Percentiles rank a stretch among this genome's conserved stretches.
These are phyloP conservation scores for Ceriops decandra DNA, from an alignment of 345 rosid genomes.

Conservation along the genomic window DNA sequence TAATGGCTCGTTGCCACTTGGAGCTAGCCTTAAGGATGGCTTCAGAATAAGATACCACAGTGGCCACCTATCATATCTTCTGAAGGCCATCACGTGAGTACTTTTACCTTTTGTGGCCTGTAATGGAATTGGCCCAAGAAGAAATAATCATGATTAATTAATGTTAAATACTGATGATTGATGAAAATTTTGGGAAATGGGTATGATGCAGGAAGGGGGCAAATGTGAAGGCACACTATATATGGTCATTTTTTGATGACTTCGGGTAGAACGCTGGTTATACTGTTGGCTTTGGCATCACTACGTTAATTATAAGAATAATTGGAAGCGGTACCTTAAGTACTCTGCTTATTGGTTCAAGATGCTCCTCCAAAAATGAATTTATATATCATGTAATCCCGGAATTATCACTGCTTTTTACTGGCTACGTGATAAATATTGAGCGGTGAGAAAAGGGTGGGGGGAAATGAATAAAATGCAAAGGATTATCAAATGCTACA, in stretches of 20 bases:
- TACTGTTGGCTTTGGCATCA: conserved; percentile 26
- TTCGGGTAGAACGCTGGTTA: conserved; percentile 33
- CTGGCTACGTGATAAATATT: no score
- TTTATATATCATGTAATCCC: background rate
- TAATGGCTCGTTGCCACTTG: conserved; percentile 11
- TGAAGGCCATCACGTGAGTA: conserved; percentile 38
- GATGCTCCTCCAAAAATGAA: conserved; percentile 14
- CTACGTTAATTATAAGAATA: conserved; percentile 23
- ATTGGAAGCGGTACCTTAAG: conserved; percentile 28
- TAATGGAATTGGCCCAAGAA: background rate
- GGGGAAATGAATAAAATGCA: no score
- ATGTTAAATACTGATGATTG: background rate
- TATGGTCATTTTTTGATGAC: conserved; percentile 35
- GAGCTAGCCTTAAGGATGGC: conserved; percentile 25
- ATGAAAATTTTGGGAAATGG: background rate
- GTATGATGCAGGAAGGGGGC: conserved; percentile 27
- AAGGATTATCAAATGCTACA: no score
- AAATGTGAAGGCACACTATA: conserved; percentile 31
- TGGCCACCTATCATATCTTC: conserved; percentile 34
- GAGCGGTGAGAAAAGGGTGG: no score
- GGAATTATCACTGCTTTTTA: no score
- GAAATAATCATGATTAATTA: background rate
- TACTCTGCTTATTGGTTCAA: conserved; percentile 34
- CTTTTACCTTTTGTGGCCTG: no score
- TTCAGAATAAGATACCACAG: conserved; percentile 35